Evolutionary conservation across 1,139 yeast species (phyloP), one percentile per base, ranked within the genome.

Genomic region (Hyphopichia burtonii): DNA sequence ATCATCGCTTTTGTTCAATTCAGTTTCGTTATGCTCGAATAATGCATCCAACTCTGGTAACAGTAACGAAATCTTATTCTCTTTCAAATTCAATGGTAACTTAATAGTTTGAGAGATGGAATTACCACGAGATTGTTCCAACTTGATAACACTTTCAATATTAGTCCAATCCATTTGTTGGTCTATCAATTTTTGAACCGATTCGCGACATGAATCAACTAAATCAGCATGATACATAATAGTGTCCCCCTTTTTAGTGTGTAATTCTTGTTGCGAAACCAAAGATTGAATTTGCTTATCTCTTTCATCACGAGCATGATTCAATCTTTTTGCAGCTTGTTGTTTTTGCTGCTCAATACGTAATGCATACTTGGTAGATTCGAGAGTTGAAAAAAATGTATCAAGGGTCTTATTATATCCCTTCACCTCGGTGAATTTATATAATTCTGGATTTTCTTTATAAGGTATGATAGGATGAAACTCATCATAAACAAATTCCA

Each of bases 81-180:
- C 80, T 39, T 74, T 71, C 56, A 93, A 70, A 42, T 89, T 82
- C 54, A 93, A 71, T 0, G 96, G 96, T 31, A 83, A 59, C 37
- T 73, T 71, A 41, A 91, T 84, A 42, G 73, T 55, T 34, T 68
- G 65, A 0, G 97, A 96, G 40, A 83, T 70, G 3, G 67, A 61
- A 53, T 86, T 86, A 1, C 83, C 83, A 49, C 83, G 77, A 2
- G 70, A 63, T 53, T 88, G 83, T 53, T 91, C 96, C 39, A 82
- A 73, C 41, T 75, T 68, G 41, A 93, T 82, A 43, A 84, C 67
- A 49, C 84, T 82, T 57, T 86, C 96, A 46, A 91, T 90, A 49
- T 89, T 86, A 28, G 80, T 76, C 99, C 99, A 93, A 59, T 93
- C 98, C 91, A 89, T 88, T 50, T 89, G 94, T 57, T 88, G 95